phyloP scores from a whole-genome alignment of 2,329 filamentous ascomycete genomes.

The Talaromyces islandicus region DNA sequence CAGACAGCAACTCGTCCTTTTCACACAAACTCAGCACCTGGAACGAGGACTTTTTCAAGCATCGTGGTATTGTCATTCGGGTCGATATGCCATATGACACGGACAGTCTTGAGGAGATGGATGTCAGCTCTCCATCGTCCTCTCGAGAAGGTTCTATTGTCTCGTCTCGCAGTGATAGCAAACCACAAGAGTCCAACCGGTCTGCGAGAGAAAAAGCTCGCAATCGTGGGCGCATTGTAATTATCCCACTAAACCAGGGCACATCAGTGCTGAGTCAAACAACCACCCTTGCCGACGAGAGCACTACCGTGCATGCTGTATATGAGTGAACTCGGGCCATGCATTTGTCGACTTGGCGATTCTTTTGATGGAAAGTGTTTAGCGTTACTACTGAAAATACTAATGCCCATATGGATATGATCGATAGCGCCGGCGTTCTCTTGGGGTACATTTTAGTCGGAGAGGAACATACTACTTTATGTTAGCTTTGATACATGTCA shows the following conservation, averaged over 20 bases:
- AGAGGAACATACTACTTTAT: not conserved
- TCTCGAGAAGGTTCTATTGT: constrained; percentile 5
- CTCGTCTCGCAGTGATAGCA: not conserved
- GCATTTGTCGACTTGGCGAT: not conserved
- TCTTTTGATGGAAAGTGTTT: not conserved
- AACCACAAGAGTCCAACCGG: not conserved
- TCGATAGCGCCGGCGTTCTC: not conserved
- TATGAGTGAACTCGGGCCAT: constrained; percentile 2
- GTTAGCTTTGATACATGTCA: too few relatives aligned
- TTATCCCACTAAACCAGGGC: constrained; percentile 17
- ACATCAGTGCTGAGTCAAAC: not conserved
- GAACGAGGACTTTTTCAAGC: constrained; percentile 25
- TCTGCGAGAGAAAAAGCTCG: constrained; percentile 1
- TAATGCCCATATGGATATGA: not conserved
- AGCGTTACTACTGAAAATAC: not conserved
- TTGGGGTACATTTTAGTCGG: not conserved
- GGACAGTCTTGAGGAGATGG: constrained; percentile 19
- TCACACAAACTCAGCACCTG: constrained; percentile 19
- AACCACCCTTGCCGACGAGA: constrained; percentile 3
- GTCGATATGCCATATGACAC: constrained; percentile 25
- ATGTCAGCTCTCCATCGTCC: constrained; percentile 11
- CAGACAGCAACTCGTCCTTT: constrained; percentile 11
- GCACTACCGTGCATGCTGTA: constrained; percentile 3
- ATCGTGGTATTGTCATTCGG: constrained; percentile 22
- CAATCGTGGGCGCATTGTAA: constrained; percentile 18